Evolutionary conservation across 352 stramenopile species (phyloP), one percentile per base, ranked within the genome.

Genomic region (Phytopythium aichiense): DNA sequence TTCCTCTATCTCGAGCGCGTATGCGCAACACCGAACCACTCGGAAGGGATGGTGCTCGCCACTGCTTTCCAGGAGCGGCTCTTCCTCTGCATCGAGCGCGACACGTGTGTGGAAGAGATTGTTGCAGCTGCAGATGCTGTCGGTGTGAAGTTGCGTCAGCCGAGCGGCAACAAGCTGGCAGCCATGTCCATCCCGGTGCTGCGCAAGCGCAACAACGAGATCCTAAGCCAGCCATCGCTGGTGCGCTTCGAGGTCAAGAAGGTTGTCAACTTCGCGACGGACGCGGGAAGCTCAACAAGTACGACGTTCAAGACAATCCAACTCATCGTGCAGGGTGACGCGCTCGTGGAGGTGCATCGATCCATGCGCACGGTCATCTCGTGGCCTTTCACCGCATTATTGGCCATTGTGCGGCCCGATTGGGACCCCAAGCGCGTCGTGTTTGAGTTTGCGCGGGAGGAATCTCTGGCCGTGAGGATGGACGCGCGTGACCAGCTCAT

Each of bases 171-270:
- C 2, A 69, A 86, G 31, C 81, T 79, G 22, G 69, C 74, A 33
- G 66, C 86, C 40, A 67, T 89, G 13, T 45, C 31, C 51, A 57
- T 57, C 22, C 51, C 31, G 8, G 18, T 6, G 9, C 67, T 92
- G 22, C 75, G 79, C 18, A 72, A 86, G n/a, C 76, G 69, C 38
- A 85, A 89, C 64, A 72, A 69, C 18, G 76, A 87, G 62, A 48
- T 81, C 28, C 53, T 92, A 25, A 72, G 88, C 56, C 77, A 74
- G 30, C 71, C 83, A 1, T 76, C 83, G 6, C 63, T 87, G 15
- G 79, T 83, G 40, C 78, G 80, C 59, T 92, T 92, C 28, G 83
- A 92, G 35, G 83, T 89, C 12, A 71, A 76, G 49, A 90, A 86
- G 55, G 58, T 51, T 1, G 66, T 48, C 31, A 69, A 54, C 46